Evolutionary conservation across 129 eudicot genomes (phyloP).

Genomic region (Chrysanthemum makinoi): DNA sequence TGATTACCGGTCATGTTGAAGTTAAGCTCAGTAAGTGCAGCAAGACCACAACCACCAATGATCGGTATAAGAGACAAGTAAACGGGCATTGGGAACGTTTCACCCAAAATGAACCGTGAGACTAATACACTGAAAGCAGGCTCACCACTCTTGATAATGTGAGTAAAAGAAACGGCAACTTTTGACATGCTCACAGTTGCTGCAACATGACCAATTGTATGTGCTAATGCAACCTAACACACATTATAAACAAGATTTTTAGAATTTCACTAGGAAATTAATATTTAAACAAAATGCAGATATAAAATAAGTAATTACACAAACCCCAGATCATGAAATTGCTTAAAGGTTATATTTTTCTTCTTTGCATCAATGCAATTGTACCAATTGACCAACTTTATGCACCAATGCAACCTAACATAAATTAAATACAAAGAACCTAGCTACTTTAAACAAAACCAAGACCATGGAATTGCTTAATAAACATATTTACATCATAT

Average conservation of each 20-base stretch:
- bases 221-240: constrained; percentile 73
- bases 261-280: constrained; percentile 10
- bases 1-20: constrained; percentile 75
- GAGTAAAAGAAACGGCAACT: constrained; percentile 76
- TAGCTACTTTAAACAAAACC: no score
- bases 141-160: constrained; percentile 72
- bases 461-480: no score
- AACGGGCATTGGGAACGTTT: constrained; percentile 60
- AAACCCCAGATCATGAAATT: constrained; percentile 19
- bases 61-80: constrained; percentile 67
- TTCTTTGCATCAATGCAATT: no score
- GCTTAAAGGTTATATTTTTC: neutral
- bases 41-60: constrained; percentile 70
- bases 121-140: constrained; percentile 81
- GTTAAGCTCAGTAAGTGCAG: constrained; percentile 72
- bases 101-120: constrained; percentile 63
- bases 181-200: constrained; percentile 85
- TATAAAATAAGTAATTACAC: neutral
- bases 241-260: constrained; percentile 14
- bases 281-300: constrained; percentile 8
- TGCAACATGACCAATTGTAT: constrained; percentile 80
- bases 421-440: no score
- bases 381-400: no score
- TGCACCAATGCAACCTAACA: no score
- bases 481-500: no score